Evolutionary conservation across 2,329 filamentous ascomycete species (phyloP), one percentile per base, ranked within the genome.

Genomic region (Fonsecaea pugnacius): DNA sequence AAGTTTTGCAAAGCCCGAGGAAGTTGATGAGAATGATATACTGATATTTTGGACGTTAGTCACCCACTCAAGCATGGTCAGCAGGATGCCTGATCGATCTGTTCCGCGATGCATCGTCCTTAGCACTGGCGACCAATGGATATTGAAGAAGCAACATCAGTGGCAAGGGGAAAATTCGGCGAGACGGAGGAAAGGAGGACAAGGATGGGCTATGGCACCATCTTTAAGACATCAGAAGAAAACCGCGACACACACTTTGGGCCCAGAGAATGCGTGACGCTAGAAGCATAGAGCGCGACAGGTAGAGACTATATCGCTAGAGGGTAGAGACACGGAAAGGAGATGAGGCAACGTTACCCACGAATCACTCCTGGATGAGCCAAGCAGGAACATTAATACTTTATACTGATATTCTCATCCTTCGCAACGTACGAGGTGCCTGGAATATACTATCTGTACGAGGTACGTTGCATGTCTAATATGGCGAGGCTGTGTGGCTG

Each of bases 41-140:
- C 53, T 43, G 58, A 55, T 55, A 18, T 48, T 24, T 18, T 27
- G 43, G 43, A 48, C 50, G 62, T 55, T 74, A 95, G 88, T 95
- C 90, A 59, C 95, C 95, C 30, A 97, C 95, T 0, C 95, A 99
- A 78, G 90, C 95, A 59, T 99, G 95, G 95, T 97, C 92, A 59
- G 91, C 95, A 33, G 90, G 91, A 24, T 98, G 95, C 76, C 82
- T 99, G 73, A 91, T 99, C 73, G 95, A 99, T 79, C 78, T 99
- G 69, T 99, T 96, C 80, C 93, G 96, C 83, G 95, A 99, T 76
- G 94, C 92, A 46, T 63, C 54, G 16, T 51, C 48, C 8, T 33
- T 66, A 46, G 60, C 50, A 48, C 38, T 58, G 8, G 58, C 62
- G 32, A 55, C 53, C 14, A 66, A 68, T 51, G 66, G 64, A 30